Evolutionary conservation across 1,139 yeast genomes (phyloP), one percentile per base, ranked within the genome.

Genomic region (Ashbya aceris): DNA sequence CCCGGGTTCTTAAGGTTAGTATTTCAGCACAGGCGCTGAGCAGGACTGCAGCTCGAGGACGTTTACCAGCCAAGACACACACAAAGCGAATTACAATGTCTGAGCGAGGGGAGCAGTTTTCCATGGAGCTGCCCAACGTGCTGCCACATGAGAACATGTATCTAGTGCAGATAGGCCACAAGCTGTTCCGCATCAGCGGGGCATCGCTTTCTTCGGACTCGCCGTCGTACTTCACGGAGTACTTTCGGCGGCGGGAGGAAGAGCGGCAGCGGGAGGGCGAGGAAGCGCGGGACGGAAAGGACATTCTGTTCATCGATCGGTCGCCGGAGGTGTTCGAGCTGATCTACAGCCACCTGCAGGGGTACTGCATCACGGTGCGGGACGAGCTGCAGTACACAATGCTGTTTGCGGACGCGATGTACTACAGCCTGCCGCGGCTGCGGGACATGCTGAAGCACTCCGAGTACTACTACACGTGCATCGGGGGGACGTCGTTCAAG

Each of bases 171-270:
- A 80, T 86, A 4, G 95, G 95, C 0, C 73, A 71, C 42, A 70
- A 71, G 48, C 50, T 73, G 30, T 82, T 76, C 58, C 66, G 69
- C 30, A 54, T 68, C 13, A 80, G 91, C 56, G 96, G 96, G 1
- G 87, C 91, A 1, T 85, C 95, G 4, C 62, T 87, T 34, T 82
- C 89, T 20, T 83, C 85, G 1, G 96, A 86, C 62, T 79, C 69
- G 0, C 77, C 77, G 1, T 69, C 73, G 9, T 72, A 69, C 47
- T 73, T 73, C 55, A 71, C 77, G 3, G 66, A 65, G 31, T 70
- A 63, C 49, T 73, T 72, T 49, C 46, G 56, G 3, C 60, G 62
- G 27, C 36, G 14, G 35, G 37, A n/a, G 30, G 33, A 23, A 5
- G 37, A 34, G 29, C 53, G 56, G 2, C 55, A 30, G 10, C 20